Evolutionary conservation across 1,139 yeast species (phyloP).

Genomic region (Yamadazyma atmosphaerica): DNA sequence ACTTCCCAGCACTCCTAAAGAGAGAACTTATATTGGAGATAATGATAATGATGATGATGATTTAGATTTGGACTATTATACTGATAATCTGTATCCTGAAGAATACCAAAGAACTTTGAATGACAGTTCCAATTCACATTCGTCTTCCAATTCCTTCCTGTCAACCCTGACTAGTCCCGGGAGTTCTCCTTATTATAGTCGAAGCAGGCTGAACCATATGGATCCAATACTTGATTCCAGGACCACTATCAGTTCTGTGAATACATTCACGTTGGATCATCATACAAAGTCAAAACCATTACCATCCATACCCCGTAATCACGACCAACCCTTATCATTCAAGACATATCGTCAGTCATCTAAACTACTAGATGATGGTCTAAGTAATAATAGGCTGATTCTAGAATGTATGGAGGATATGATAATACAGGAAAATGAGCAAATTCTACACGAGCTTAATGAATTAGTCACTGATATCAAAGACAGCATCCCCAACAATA

Average conservation of each 20-base stretch:
- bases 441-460: conserved; percentile 11
- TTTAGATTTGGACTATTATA: conserved; percentile 3
- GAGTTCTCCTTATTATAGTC: not conserved
- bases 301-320: not conserved
- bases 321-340: not conserved
- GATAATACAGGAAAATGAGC: conserved; percentile 13
- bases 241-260: not conserved
- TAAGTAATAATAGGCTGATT: conserved; percentile 9
- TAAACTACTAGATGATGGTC: conserved; percentile 8
- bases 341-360: conserved; percentile 3
- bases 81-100: conserved; percentile 1
- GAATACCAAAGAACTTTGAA: not conserved
- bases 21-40: not conserved
- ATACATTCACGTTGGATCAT: not conserved
- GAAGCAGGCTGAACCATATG: not conserved
- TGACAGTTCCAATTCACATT: conserved; percentile 1
- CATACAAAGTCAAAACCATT: not conserved
- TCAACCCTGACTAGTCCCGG: not conserved
- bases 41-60: conserved; percentile 8
- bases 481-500: conserved; percentile 14
- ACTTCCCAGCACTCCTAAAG: not conserved
- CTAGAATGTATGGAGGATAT: conserved; percentile 19
- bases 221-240: not conserved
- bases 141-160: conserved; percentile 1
- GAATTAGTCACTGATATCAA: conserved; percentile 10